Conservation (phyloP, 352 stramenopile genomes). For the Pythium guiyangense region DNA sequence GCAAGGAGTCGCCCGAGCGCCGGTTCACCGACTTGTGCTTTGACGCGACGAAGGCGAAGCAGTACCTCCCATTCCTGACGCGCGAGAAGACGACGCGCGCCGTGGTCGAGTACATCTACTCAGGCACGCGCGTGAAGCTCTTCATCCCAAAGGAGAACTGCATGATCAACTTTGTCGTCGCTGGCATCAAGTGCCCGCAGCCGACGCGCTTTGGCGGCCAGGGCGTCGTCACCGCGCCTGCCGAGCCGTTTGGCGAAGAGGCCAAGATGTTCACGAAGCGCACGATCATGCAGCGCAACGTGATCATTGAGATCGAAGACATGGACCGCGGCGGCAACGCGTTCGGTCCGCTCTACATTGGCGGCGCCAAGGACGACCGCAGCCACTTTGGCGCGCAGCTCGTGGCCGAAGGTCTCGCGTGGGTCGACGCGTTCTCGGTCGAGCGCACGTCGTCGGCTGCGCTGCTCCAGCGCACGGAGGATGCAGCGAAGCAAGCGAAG, state of each 20-base stretch:
- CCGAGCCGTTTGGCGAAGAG: constrained; percentile 89
- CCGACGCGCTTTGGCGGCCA: constrained; percentile 79
- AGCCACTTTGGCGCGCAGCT: constrained; percentile 91
- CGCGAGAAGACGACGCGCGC: constrained; percentile 71
- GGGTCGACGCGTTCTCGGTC: constrained; percentile 91
- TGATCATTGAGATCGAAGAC: constrained; percentile 89
- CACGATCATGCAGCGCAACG: constrained; percentile 89
- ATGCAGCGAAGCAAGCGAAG: constrained; percentile 87
- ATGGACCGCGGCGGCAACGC: constrained; percentile 93
- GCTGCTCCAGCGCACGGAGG: constrained; percentile 78
- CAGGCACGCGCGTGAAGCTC: constrained; percentile 93
- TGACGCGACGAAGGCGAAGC: constrained; percentile 85
- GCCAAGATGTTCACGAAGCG: constrained; percentile 86
- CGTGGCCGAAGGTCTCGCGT: constrained; percentile 90
- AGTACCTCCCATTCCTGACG: constrained; percentile 86
- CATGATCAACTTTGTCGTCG: constrained; percentile 92
- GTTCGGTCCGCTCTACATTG: constrained; percentile 85
- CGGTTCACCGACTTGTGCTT: constrained; percentile 86
- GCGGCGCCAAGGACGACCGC: constrained; percentile 45
- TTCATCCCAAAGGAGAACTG: constrained; percentile 97
- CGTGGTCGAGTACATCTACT: constrained; percentile 97
- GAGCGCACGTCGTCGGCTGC: constrained; percentile 86
- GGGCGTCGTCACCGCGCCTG: constrained; percentile 82
- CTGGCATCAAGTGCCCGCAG: constrained; percentile 87
- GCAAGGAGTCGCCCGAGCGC: constrained; percentile 71